Evolutionary conservation across 1,284 basidiomycete species (phyloP).

Genomic region (Sanghuangporus weigelae): DNA sequence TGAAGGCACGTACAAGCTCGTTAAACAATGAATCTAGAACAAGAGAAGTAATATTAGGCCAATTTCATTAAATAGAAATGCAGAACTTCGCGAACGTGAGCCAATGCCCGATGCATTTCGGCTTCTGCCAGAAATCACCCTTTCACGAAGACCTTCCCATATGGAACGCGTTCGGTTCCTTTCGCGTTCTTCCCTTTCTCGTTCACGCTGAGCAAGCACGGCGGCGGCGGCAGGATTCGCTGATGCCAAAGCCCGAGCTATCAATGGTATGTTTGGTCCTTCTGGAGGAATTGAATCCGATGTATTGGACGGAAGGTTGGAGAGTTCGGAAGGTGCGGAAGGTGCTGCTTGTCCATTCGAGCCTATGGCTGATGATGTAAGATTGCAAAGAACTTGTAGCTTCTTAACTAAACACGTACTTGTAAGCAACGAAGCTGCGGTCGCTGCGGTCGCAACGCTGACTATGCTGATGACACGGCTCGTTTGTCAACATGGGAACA

Average conservation of each 20-base stretch:
- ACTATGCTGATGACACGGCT: constrained; percentile 16
- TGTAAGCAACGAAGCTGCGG: constrained; percentile 66
- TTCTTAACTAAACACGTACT: constrained; percentile 35
- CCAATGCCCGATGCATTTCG: background rate
- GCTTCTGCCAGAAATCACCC: constrained; percentile 41
- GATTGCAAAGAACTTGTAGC: constrained; percentile 24
- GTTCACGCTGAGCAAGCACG: constrained; percentile 21
- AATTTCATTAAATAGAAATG: constrained; percentile 8
- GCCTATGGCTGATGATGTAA: background rate
- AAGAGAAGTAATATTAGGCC: constrained; percentile 34
- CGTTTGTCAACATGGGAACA: background rate
- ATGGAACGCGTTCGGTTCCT: constrained; percentile 43
- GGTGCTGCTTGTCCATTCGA: background rate
- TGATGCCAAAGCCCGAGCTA: constrained; percentile 12
- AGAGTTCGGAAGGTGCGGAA: constrained; percentile 17
- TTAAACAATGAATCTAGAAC: constrained; percentile 60
- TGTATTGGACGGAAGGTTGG: background rate
- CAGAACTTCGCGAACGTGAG: background rate
- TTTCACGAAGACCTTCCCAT: constrained; percentile 61
- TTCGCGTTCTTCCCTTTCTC: constrained; percentile 27
- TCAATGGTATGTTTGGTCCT: background rate
- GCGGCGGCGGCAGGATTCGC: constrained; percentile 10
- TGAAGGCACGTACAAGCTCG: constrained; percentile 73
- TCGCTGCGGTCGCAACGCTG: constrained; percentile 76
- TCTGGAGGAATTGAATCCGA: background rate